Base-by-base conservation (phyloP, 139 green algal genomes). In the Coccomyxa sp. region DNA sequence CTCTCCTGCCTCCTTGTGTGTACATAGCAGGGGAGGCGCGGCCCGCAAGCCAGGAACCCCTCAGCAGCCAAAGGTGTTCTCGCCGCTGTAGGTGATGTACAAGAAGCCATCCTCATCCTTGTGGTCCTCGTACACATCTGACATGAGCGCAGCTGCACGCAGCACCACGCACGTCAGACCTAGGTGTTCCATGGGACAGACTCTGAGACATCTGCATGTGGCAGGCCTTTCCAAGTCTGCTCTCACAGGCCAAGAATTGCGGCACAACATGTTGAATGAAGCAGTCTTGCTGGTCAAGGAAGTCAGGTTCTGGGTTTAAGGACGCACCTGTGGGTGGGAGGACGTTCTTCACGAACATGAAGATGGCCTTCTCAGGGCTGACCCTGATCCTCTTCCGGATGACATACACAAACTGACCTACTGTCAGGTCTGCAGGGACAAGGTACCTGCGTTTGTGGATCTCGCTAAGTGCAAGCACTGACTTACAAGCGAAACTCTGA, bases 351-450 rank as follows among this genome's bases (percentile, higher is more conserved):
- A 99, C 95, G 86, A 99, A 99, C 74, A 99, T 97, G 86, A 99
- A 99, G 79, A 99, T 98, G 24, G 96, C 96, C 86, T 98, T 96
- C 87, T 99, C 95, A 0, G 95, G 91, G 68, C 79, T 93, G 29
- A 99, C 91, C 83, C 95, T 95, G 86, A 99, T 99, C 44, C 96
- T 88, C 86, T 98, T 98, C 38, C 96, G 92, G 79, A 99, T 99
- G 41, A 99, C 96, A 81, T 98, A 99, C 44, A 98, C 96, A 84
- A 99, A 99, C 85, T 99, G 96, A 8, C 96, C 97, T 1, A 99
- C 95, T 1, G 95, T 99, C 7, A 99, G 81, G 84, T 99, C 96
- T 4, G 92, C 88, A 0, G 96, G 96, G 8, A 99, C 96, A 10
- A 99, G 91, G 83, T 99, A 99, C 89, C 94, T 98, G 86, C 35